These are phyloP conservation scores for Fusarium beomiforme DNA, from an alignment of 2,329 filamentous ascomycete genomes.

Conservation along the genomic window DNA sequence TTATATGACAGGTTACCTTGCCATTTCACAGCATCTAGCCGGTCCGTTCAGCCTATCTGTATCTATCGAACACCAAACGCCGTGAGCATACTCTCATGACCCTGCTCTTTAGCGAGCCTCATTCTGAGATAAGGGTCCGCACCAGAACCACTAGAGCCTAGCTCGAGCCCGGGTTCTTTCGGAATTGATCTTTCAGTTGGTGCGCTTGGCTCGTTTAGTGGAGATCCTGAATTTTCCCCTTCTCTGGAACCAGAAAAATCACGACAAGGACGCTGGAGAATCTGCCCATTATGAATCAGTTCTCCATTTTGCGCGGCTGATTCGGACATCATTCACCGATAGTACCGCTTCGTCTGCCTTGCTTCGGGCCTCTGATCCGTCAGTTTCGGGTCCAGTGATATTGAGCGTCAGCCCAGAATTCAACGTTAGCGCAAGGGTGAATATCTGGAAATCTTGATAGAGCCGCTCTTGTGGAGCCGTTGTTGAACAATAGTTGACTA, in stretches of 20 bases:
- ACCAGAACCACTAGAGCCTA: conserved; percentile 10
- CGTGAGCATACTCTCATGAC: neutral
- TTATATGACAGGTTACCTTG: neutral
- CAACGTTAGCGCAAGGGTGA: conserved; percentile 2
- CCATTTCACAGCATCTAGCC: neutral
- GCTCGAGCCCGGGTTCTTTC: conserved; percentile 33
- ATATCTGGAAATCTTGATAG: neutral
- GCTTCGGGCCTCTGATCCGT: conserved; percentile 31
- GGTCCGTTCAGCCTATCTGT: conserved; percentile 12
- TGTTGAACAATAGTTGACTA: neutral
- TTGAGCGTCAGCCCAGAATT: conserved; percentile 18
- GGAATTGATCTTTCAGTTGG: conserved; percentile 23
- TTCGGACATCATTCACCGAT: conserved; percentile 19
- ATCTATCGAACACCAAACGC: neutral
- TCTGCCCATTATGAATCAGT: conserved; percentile 24
- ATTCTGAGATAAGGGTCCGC: conserved; percentile 31
- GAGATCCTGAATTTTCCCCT: conserved; percentile 36
- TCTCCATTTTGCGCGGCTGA: conserved; percentile 13
- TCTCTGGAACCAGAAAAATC: conserved; percentile 5
- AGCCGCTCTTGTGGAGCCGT: neutral
- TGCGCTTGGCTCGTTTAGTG: conserved; percentile 24
- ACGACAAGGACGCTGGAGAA: conserved; percentile 6
- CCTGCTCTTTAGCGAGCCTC: conserved; percentile 7
- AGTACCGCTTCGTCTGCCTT: neutral
- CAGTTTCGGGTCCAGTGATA: conserved; percentile 1